Evolutionary conservation across 495 filamentous ascomycete species (phyloP).

Genomic region (Parathielavia appendiculata): DNA sequence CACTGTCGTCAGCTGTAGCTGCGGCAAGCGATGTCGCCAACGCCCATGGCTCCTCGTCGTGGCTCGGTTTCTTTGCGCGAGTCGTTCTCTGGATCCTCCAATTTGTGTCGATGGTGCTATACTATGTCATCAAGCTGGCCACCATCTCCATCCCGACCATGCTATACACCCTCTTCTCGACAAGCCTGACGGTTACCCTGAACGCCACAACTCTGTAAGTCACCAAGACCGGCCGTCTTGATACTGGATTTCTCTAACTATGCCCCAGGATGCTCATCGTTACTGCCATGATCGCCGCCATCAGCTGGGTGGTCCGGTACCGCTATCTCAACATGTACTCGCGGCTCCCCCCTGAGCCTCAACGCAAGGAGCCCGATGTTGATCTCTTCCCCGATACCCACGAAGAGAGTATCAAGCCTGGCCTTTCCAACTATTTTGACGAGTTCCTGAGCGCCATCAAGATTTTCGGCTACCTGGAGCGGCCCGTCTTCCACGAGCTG

Average conservation of each 20-base stretch:
- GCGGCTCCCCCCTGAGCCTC: slow-evolving; percentile 85
- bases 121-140: slow-evolving; percentile 76
- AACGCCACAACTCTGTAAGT: slow-evolving; percentile 90
- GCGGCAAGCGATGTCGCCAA: slow-evolving; percentile 37
- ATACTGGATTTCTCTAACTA: not conserved
- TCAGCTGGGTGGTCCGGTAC: slow-evolving; percentile 92
- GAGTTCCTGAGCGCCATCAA: slow-evolving; percentile 99
- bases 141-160: slow-evolving; percentile 86
- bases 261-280: slow-evolving; percentile 65
- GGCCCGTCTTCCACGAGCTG: slow-evolving; percentile 94
- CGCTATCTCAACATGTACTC: slow-evolving; percentile 94
- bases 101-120: slow-evolving; percentile 68
- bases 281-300: slow-evolving; percentile 65
- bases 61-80: slow-evolving; percentile 45
- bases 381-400: slow-evolving; percentile 91
- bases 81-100: slow-evolving; percentile 52
- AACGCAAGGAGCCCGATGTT: slow-evolving; percentile 90
- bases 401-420: slow-evolving; percentile 83
- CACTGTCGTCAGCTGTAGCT: slow-evolving; percentile 32
- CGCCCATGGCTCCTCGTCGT: slow-evolving; percentile 38
- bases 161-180: slow-evolving; percentile 92
- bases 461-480: slow-evolving; percentile 94
- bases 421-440: slow-evolving; percentile 89
- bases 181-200: slow-evolving; percentile 93
- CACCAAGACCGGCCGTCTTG: too few relatives aligned